phyloP scores from a whole-genome alignment of 495 filamentous ascomycete species.

The Penicillium dipodomyicola region DNA sequence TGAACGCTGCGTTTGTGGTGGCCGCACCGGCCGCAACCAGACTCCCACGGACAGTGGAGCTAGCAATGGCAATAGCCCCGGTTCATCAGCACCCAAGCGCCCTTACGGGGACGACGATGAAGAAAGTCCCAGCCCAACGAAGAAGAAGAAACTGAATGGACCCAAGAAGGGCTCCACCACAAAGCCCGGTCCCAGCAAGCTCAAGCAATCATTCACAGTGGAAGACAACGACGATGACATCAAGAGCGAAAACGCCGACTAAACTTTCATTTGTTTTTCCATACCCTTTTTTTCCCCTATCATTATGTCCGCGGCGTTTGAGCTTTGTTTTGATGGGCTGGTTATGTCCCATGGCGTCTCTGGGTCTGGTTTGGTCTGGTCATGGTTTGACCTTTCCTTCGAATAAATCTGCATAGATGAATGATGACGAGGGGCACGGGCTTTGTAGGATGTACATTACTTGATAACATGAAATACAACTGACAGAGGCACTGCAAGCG shows the following conservation, averaged over 20 bases:
- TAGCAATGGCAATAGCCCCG: slow-evolving; percentile 36
- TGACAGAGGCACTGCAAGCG: slow-evolving; percentile 12
- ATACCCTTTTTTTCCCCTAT: slow-evolving; percentile 13
- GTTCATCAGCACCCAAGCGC: slow-evolving; percentile 40
- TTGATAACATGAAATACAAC: slow-evolving; percentile 27
- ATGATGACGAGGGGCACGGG: slow-evolving; percentile 23
- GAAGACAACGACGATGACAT: slow-evolving; percentile 32
- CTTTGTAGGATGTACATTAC: slow-evolving; percentile 30
- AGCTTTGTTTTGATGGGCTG: slow-evolving; percentile 12
- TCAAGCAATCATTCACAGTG: slow-evolving; percentile 41
- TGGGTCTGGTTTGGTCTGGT: slow-evolving; percentile 19
- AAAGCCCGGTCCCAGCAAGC: slow-evolving; percentile 46
- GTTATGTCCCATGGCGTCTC: slow-evolving; percentile 25
- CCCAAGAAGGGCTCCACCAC: slow-evolving; percentile 41
- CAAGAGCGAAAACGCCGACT: slow-evolving; percentile 33
- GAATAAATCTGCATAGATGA: slow-evolving; percentile 35
- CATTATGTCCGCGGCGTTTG: slow-evolving; percentile 22
- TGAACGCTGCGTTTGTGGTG: slow-evolving; percentile 75
- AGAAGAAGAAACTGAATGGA: slow-evolving; percentile 47
- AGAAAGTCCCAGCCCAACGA: slow-evolving; percentile 35
- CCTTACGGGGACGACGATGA: slow-evolving; percentile 41
- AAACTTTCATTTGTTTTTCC: slow-evolving; percentile 2
- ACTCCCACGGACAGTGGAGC: slow-evolving; percentile 39
- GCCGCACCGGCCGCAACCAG: slow-evolving; percentile 58
- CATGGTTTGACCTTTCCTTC: slow-evolving; percentile 5